These are phyloP conservation scores for Talaromyces borbonicus DNA, from an alignment of 495 filamentous ascomycete species.

Conservation along the genomic window DNA sequence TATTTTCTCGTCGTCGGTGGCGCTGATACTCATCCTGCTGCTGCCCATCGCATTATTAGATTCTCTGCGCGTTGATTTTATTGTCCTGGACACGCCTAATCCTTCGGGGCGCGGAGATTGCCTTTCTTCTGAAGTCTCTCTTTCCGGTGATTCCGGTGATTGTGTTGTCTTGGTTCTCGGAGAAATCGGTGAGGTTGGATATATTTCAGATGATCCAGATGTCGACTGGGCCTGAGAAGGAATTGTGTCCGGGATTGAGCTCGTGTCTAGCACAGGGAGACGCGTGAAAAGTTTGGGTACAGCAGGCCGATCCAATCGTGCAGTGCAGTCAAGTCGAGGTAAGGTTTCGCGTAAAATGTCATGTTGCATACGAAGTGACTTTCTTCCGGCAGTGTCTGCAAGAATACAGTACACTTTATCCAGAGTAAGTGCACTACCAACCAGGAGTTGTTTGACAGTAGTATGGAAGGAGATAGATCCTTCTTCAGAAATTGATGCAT, in stretches of 20 bases:
- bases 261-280: background rate
- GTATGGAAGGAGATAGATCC: background rate
- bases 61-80: no score
- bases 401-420: background rate
- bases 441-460: background rate
- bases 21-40: background rate
- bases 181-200: background rate
- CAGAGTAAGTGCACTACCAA: background rate
- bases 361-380: background rate
- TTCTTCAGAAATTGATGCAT: background rate
- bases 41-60: no score
- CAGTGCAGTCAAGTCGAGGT: background rate
- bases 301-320: background rate
- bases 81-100: no score
- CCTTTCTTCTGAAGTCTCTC: no score
- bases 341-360: background rate
- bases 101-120: no score
- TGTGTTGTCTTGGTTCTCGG: background rate
- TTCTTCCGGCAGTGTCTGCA: background rate
- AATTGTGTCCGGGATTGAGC: background rate
- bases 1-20: no score
- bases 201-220: background rate
- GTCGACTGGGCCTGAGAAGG: background rate
- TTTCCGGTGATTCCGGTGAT: background rate
- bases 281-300: background rate